phyloP scores from a whole-genome alignment of 1,139 yeast genomes.

The Eremothecium coryli region DNA sequence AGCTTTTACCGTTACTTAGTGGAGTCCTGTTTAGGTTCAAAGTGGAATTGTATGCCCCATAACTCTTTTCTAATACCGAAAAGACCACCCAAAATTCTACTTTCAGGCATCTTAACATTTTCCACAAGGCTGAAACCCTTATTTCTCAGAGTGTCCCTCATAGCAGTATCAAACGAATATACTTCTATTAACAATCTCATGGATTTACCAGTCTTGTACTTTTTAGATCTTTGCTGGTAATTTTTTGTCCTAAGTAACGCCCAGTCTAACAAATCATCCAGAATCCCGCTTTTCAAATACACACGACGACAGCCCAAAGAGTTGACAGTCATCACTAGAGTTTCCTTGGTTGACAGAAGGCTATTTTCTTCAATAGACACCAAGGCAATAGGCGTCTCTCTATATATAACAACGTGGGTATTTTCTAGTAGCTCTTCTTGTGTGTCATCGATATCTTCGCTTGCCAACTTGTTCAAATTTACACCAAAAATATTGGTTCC shows the following conservation, averaged over 20 bases:
- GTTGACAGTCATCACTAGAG: conserved; percentile 42
- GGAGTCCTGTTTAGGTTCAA: conserved; percentile 13
- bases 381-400: conserved; percentile 61
- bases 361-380: conserved; percentile 35
- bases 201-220: conserved; percentile 18
- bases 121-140: conserved; percentile 32
- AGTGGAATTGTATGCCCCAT: conserved; percentile 39
- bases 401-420: conserved; percentile 48
- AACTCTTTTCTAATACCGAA: conserved; percentile 41
- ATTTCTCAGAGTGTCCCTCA: conserved; percentile 32
- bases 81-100: conserved; percentile 28
- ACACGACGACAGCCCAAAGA: conserved; percentile 59
- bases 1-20: no score
- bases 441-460: conserved; percentile 28
- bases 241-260: conserved; percentile 42
- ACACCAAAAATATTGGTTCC: conserved; percentile 45
- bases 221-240: conserved; percentile 27
- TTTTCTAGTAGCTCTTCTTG: conserved; percentile 33
- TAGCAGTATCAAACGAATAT: conserved; percentile 43
- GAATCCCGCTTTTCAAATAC: conserved; percentile 51
- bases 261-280: conserved; percentile 54
- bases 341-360: conserved; percentile 28
- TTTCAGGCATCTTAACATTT: conserved; percentile 25
- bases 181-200: conserved; percentile 37
- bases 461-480: conserved; percentile 42